Base-by-base conservation (phyloP, 768 basidiomycete genomes). In the Tricholoma bakamatsutake region DNA sequence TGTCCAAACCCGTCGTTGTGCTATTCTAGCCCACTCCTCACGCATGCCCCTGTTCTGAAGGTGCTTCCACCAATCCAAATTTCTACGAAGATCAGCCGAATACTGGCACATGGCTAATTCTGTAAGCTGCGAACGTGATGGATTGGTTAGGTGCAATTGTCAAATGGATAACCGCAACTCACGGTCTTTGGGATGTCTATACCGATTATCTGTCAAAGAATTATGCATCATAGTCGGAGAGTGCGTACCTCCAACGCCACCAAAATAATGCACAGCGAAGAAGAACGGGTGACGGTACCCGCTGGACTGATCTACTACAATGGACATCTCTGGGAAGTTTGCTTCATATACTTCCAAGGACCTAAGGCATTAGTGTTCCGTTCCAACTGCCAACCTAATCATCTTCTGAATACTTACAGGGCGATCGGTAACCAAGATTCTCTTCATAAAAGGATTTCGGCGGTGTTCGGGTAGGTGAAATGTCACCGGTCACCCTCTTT, bases 201-300 rank as follows among this genome's bases (percentile, higher is more conserved):
- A n/a, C 6, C 31, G 18, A 1, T 49, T 47, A 24, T 45, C 15
- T 17, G 31, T 46, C 11, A 43, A 13, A 8, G 11, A 24, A 39
- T 18, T 47, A 30, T 7, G 17, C 18, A 35, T 31, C 45, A 4
- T 2, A 15, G 11, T 10, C 13, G 10, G 1, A 40, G 1, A 24
- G n/a, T 18, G 54, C 68, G 45, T 57, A 73, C 73, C 77, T 63
- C 80, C 78, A 27, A 81, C 72, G 33, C 78, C 79, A 10, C 75
- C 75, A 5, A 73, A 55, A 57, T 72, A 78, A 47, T 69, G 65
- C 0, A 70, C 66, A 0, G 78, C 80, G 62, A 76, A 73, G 31
- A 78, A 60, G 60, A 80, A 81, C 5, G 80, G 80, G 57, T 80
- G 80, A 48, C 77, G 66, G 58, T 80, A 82, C 0, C 78, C 79